phyloP scores from a whole-genome alignment of 2,329 filamentous ascomycete species.

The Penicillium sp. region DNA sequence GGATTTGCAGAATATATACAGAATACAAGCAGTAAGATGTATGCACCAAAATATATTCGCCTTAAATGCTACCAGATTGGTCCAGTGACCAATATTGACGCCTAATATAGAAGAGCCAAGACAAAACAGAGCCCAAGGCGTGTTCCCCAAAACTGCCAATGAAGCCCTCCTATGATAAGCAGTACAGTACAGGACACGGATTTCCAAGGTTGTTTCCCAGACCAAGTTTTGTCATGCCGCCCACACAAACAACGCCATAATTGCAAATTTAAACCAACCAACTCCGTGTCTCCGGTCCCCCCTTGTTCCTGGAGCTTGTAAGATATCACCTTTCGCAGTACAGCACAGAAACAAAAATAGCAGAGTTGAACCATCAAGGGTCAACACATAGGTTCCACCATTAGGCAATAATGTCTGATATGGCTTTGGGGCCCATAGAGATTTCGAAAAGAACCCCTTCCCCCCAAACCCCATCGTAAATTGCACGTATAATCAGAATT shows the following conservation, averaged over 20 bases:
- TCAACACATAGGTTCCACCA: neutral
- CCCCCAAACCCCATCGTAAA: neutral
- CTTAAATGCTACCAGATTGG: neutral
- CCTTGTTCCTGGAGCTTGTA: neutral
- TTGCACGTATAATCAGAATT: neutral
- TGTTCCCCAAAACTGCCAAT: neutral
- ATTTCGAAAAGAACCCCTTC: neutral
- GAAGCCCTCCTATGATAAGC: neutral
- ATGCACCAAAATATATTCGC: neutral
- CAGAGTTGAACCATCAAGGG: neutral
- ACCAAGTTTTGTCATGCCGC: neutral
- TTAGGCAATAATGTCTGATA: neutral
- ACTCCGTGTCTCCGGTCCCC: neutral
- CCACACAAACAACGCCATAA: neutral
- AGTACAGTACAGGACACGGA: neutral
- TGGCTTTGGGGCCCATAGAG: neutral
- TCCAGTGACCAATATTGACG: neutral
- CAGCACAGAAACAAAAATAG: neutral
- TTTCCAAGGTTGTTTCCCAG: neutral
- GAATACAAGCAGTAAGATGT: neutral
- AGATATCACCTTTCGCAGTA: neutral
- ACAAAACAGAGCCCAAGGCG: neutral
- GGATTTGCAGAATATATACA: neutral
- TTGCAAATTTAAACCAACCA: neutral
- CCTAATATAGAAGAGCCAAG: neutral